Evolutionary conservation across 441 rosid genomes (phyloP), one percentile per base, ranked within the genome.

Genomic region (Erysimum pusillum): DNA sequence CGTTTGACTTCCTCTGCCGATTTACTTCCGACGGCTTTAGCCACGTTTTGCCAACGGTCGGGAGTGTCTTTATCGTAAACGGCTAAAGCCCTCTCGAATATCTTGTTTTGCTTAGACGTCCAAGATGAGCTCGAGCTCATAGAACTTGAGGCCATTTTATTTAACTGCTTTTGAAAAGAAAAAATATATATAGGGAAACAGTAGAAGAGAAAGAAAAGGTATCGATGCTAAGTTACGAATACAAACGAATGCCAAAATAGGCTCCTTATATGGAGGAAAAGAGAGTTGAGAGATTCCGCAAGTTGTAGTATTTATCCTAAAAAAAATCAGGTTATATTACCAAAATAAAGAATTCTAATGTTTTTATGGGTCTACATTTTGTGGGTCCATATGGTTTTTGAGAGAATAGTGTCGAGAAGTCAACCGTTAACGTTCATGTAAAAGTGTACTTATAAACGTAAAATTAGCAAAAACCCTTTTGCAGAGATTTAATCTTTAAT

Each of bases 41-140:
- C 85, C 34, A 81, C 80, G 31, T 71, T 84, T 49, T 81, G 78
- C 87, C 85, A 84, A n/a, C 83, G 80, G 56, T 81, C 83, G 1
- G 79, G 83, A 45, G 74, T 71, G 71, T 81, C 78, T 71, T 76
- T 67, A 34, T 82, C 85, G 32, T 74, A 71, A 51, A 77, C 35
- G 15, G 85, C 85, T 75, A 84, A 75, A 22, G 85, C 85, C 66
- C 77, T 78, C 57, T 84, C 85, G 51, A 84, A 81, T 72, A 44
- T 56, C 76, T 81, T 82, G 69, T 84, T 82, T 48, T 84, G 83
- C 58, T 67, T 59, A 31, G 48, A 60, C 7, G 85, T 81, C 87
- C 87, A 84, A 4, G 69, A 35, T 9, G 85, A 80, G 48, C 15
- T 64, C 44, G 74, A 63, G 51, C 54, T 58, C 53, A 71, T 44